Percentiles rank a stretch among this genome's conserved stretches.
Evolutionary conservation across 2,329 filamentous ascomycete genomes (phyloP).

Genomic region (Clarireedia hainanense): DNA sequence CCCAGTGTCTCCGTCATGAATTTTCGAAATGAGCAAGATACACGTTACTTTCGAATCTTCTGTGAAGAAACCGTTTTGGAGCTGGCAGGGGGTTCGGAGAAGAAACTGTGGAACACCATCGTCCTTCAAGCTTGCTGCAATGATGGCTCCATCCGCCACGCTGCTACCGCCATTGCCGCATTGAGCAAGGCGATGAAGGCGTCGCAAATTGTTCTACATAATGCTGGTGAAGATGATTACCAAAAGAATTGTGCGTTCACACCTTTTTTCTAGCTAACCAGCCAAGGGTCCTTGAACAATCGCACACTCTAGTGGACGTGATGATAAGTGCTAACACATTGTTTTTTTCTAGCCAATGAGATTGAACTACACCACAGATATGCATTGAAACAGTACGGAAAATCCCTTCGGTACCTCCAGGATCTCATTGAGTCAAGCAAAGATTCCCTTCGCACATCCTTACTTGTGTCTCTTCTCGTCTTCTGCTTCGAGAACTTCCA

Average conservation of each 20-base stretch:
- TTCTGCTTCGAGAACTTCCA: slow-evolving; percentile 20
- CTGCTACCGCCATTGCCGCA: slow-evolving; percentile 16
- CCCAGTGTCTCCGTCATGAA: background rate
- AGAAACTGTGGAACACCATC: slow-evolving; percentile 14
- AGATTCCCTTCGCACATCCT: slow-evolving; percentile 15
- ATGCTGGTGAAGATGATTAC: background rate
- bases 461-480: slow-evolving; percentile 19
- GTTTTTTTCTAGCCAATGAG: background rate
- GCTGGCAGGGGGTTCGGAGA: slow-evolving; percentile 13
- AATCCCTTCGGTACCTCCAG: slow-evolving; percentile 15
- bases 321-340: background rate
- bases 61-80: slow-evolving; percentile 14
- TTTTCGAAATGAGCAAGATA: slow-evolving; percentile 15
- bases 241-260: slow-evolving; percentile 1
- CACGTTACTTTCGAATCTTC: slow-evolving; percentile 19
- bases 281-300: no score
- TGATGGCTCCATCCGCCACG: slow-evolving; percentile 13
- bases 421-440: slow-evolving; percentile 2
- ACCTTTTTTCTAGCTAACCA: background rate
- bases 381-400: slow-evolving; percentile 17
- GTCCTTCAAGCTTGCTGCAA: slow-evolving; percentile 15
- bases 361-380: slow-evolving; percentile 13
- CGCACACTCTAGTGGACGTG: no score
- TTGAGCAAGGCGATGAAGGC: slow-evolving; percentile 13
- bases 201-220: background rate